phyloP scores from a whole-genome alignment of 202 grass and related monocot genomes.

The Miscanthus sacchariflorus region DNA sequence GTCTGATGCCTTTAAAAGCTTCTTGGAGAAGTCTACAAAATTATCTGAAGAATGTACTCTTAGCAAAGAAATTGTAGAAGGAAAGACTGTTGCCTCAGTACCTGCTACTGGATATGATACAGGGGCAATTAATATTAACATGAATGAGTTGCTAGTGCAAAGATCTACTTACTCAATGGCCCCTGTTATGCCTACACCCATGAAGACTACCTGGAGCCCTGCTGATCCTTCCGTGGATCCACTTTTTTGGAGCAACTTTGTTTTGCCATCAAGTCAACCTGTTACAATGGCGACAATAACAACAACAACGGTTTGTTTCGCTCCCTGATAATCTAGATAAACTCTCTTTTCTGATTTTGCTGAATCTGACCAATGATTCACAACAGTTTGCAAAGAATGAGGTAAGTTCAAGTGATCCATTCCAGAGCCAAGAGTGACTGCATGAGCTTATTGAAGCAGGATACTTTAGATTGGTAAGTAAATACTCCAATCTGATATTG shows the following conservation, averaged over 20 bases:
- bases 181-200: slow-evolving; percentile 75
- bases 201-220: slow-evolving; percentile 87
- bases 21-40: slow-evolving; percentile 77
- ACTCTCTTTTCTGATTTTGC: slow-evolving; percentile 31
- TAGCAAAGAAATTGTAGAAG: slow-evolving; percentile 68
- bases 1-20: slow-evolving; percentile 86
- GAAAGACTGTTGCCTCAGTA: slow-evolving; percentile 48
- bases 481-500: slow-evolving; percentile 14
- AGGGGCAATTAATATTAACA: slow-evolving; percentile 52
- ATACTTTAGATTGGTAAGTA: slow-evolving; percentile 47
- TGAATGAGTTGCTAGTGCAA: slow-evolving; percentile 64
- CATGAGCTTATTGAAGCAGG: slow-evolving; percentile 28
- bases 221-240: slow-evolving; percentile 66
- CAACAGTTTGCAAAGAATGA: slow-evolving; percentile 90
- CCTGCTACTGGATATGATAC: slow-evolving; percentile 61
- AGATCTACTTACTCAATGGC: slow-evolving; percentile 68
- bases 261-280: slow-evolving; percentile 79
- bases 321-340: slow-evolving; percentile 29
- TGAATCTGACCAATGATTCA: slow-evolving; percentile 47
- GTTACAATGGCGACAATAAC: slow-evolving; percentile 65
- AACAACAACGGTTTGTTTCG: slow-evolving; percentile 55
- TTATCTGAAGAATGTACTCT: slow-evolving; percentile 70
- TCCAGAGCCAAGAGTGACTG: slow-evolving; percentile 76
- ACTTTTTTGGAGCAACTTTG: slow-evolving; percentile 89
- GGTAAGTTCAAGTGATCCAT: slow-evolving; percentile 76